Percentiles rank a stretch among this genome's conserved stretches.
phyloP scores from a whole-genome alignment of 169 alveolate species.

The Condylostoma magnum region DNA sequence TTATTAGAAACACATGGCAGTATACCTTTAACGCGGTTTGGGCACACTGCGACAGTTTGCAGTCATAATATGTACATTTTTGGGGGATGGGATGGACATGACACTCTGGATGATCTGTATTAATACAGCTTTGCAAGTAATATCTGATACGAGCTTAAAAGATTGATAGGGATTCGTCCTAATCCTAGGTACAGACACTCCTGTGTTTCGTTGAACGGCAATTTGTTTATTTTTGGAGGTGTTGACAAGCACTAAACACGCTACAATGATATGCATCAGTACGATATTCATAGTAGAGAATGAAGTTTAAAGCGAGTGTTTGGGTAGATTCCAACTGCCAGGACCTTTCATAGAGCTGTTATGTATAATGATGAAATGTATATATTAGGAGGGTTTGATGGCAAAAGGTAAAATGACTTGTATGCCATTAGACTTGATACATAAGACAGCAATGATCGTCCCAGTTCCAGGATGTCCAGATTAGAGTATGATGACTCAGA shows the following conservation, averaged over 20 bases:
- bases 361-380: slow-evolving; percentile 64
- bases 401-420: slow-evolving; percentile 74
- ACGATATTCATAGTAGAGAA: slow-evolving; percentile 56
- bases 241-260: slow-evolving; percentile 65
- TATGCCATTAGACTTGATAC: slow-evolving; percentile 52
- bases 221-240: slow-evolving; percentile 81
- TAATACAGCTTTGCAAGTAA: slow-evolving; percentile 56
- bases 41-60: slow-evolving; percentile 81
- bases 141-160: slow-evolving; percentile 58
- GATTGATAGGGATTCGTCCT: slow-evolving; percentile 44
- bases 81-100: slow-evolving; percentile 89
- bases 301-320: slow-evolving; percentile 47
- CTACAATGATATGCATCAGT: slow-evolving; percentile 61
- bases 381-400: slow-evolving; percentile 80
- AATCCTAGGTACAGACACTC: slow-evolving; percentile 71
- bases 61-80: slow-evolving; percentile 65
- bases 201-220: slow-evolving; percentile 63
- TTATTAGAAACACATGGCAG: slow-evolving; percentile 45
- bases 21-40: slow-evolving; percentile 76
- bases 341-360: slow-evolving; percentile 76
- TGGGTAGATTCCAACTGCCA: slow-evolving; percentile 56
- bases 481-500: slow-evolving; percentile 25
- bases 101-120: slow-evolving; percentile 78
- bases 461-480: slow-evolving; percentile 39
- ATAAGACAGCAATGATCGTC: slow-evolving; percentile 26